Evolutionary conservation across 2,329 filamentous ascomycete species (phyloP).

Genomic region (Eutypa lata): DNA sequence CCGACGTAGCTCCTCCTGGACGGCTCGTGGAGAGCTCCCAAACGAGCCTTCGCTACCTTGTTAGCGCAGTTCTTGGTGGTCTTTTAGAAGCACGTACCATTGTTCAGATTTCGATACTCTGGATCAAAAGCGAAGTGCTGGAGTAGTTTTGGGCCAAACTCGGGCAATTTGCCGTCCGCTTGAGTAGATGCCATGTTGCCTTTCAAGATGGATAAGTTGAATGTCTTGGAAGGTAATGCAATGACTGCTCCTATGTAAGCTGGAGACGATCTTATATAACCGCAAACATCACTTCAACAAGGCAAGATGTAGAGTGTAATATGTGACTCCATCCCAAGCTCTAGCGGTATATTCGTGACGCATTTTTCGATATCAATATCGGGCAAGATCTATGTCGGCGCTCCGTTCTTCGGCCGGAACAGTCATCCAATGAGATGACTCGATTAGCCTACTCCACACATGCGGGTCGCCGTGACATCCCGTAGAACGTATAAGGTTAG

Average conservation of each 20-base stretch:
- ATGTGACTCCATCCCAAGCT: background rate
- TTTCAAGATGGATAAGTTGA: no score
- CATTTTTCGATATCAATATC: background rate
- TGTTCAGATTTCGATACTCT: slow-evolving; percentile 72
- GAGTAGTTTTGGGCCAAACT: slow-evolving; percentile 52
- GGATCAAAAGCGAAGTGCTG: slow-evolving; percentile 68
- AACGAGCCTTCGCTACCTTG: slow-evolving; percentile 61
- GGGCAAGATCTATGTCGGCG: background rate
- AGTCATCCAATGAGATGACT: background rate
- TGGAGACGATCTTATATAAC: no score
- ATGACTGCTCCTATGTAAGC: no score
- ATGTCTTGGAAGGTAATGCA: no score
- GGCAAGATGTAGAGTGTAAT: background rate
- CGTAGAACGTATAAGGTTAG: no score
- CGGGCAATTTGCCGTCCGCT: background rate
- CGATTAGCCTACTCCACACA: no score
- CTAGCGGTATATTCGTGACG: background rate
- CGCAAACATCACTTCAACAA: background rate
- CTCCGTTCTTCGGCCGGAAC: background rate
- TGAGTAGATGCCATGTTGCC: no score
- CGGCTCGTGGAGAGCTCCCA: slow-evolving; percentile 65
- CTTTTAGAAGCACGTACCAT: slow-evolving; percentile 51
- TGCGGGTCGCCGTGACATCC: no score
- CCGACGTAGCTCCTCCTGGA: slow-evolving; percentile 58
- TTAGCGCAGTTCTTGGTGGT: slow-evolving; percentile 4